Percentiles rank a stretch among this genome's conserved stretches.
These are phyloP conservation scores for Ramaria sp. DNA, from an alignment of 768 basidiomycete species.

Conservation along the genomic window DNA sequence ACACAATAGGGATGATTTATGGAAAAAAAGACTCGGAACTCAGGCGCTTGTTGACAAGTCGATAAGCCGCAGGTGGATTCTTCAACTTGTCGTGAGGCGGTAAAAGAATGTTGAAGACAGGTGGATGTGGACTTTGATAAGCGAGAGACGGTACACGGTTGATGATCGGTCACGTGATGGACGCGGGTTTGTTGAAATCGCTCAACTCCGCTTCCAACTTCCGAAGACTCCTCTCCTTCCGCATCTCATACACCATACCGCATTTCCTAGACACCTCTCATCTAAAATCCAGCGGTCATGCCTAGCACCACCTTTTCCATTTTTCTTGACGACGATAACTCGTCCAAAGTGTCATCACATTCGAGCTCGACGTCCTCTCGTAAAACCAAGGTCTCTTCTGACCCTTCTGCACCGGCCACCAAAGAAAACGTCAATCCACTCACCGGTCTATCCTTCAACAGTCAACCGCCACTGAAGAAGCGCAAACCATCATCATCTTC, in stretches of 20 bases:
- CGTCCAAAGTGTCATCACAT: background rate
- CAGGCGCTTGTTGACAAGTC: too few relatives aligned
- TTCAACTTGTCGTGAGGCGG: too few relatives aligned
- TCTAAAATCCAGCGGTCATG: background rate
- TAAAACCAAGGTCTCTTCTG: background rate
- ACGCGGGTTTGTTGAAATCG: constrained; percentile 10
- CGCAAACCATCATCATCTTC: constrained; percentile 7
- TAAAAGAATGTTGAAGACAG: too few relatives aligned
- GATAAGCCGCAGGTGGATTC: too few relatives aligned
- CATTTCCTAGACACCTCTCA: background rate
- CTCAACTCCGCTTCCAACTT: constrained; percentile 6
- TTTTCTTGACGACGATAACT: background rate
- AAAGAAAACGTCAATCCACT: constrained; percentile 13
- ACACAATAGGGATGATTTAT: too few relatives aligned
- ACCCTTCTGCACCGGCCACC: background rate
- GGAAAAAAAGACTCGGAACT: too few relatives aligned
- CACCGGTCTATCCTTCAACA: constrained; percentile 6
- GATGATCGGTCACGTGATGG: constrained; percentile 3
- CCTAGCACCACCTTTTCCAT: constrained; percentile 3
- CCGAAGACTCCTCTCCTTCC: background rate
- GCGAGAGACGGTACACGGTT: too few relatives aligned
- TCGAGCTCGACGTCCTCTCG: background rate
- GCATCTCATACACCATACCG: background rate
- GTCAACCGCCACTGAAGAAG: constrained; percentile 6
- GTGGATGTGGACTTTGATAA: too few relatives aligned